phyloP scores from a whole-genome alignment of 228 moss, liverwort and hornwort species.

The Sphagnum fallax region DNA sequence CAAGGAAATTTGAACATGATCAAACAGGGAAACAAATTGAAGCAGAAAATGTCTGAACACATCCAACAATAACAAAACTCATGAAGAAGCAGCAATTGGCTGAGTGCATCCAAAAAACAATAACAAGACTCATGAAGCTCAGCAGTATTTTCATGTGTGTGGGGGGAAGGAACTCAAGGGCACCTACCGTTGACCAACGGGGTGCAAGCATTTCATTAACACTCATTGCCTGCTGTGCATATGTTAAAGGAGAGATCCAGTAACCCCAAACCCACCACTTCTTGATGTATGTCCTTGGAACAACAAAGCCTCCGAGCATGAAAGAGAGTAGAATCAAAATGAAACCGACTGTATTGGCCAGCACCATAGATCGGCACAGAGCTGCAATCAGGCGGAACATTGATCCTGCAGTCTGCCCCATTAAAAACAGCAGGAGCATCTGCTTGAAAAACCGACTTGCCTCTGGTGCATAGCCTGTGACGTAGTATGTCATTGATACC shows the following conservation, averaged over 20 bases:
- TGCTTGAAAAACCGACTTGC: slow-evolving; percentile 60
- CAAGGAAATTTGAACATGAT: too few relatives aligned
- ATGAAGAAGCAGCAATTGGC: too few relatives aligned
- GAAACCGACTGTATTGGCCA: slow-evolving; percentile 51
- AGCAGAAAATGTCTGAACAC: too few relatives aligned
- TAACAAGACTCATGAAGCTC: too few relatives aligned
- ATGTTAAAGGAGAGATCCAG: slow-evolving; percentile 44
- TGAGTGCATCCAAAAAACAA: too few relatives aligned
- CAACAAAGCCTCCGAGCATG: slow-evolving; percentile 54
- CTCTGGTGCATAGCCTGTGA: slow-evolving; percentile 37
- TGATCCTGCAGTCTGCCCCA: slow-evolving; percentile 45
- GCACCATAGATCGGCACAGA: slow-evolving; percentile 48
- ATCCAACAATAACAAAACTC: too few relatives aligned
- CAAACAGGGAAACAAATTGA: too few relatives aligned
- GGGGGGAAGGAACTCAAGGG: too few relatives aligned
- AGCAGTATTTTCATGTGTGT: too few relatives aligned
- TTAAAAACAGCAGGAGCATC: slow-evolving; percentile 33
- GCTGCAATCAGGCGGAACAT: slow-evolving; percentile 60
- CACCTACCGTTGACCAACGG: slow-evolving; percentile 43
- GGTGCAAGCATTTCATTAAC: slow-evolving; percentile 43
- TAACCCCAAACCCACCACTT: slow-evolving; percentile 68
- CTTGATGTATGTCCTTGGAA: slow-evolving; percentile 26
- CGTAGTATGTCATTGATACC: slow-evolving; percentile 35
- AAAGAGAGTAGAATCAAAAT: slow-evolving; percentile 37
- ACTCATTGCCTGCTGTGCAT: slow-evolving; percentile 32